phyloP scores from a whole-genome alignment of 1,284 basidiomycete species.

The Cystobasidium sp. region DNA sequence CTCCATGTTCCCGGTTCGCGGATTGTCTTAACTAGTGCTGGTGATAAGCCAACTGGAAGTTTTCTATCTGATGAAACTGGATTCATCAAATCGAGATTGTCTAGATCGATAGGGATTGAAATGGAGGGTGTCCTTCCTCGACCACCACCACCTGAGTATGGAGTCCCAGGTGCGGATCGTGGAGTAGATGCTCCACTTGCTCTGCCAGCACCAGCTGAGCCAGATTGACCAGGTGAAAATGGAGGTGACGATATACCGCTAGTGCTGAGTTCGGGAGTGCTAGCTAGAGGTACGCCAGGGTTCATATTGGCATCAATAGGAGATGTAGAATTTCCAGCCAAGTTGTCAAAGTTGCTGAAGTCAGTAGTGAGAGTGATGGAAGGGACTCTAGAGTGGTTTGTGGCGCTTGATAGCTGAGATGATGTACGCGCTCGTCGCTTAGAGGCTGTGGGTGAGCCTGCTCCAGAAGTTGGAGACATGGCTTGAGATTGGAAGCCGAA shows the following conservation, averaged over 20 bases:
- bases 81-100: conserved; percentile 38
- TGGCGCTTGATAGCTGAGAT: conserved; percentile 20
- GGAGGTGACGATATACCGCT: conserved; percentile 26
- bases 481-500: conserved; percentile 35
- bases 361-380: conserved; percentile 43
- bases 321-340: conserved; percentile 30
- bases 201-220: neutral
- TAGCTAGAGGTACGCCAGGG: conserved; percentile 20
- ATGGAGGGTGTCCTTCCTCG: conserved; percentile 31
- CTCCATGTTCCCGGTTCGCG: conserved; percentile 44
- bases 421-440: conserved; percentile 34
- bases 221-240: conserved; percentile 18
- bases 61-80: conserved; percentile 38
- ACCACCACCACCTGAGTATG: conserved; percentile 28
- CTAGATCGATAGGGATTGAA: conserved; percentile 36
- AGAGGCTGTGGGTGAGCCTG: conserved; percentile 2
- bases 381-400: conserved; percentile 27
- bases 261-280: conserved; percentile 4
- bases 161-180: conserved; percentile 34
- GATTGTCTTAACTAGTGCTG: conserved; percentile 35
- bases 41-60: conserved; percentile 34
- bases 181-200: conserved; percentile 37
- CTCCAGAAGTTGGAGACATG: conserved; percentile 33
- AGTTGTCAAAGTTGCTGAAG: conserved; percentile 37
- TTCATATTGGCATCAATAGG: conserved; percentile 32